These are phyloP conservation scores for Kluyveromyces dobzhanskii DNA, from an alignment of 805 yeast species.

Conservation along the genomic window DNA sequence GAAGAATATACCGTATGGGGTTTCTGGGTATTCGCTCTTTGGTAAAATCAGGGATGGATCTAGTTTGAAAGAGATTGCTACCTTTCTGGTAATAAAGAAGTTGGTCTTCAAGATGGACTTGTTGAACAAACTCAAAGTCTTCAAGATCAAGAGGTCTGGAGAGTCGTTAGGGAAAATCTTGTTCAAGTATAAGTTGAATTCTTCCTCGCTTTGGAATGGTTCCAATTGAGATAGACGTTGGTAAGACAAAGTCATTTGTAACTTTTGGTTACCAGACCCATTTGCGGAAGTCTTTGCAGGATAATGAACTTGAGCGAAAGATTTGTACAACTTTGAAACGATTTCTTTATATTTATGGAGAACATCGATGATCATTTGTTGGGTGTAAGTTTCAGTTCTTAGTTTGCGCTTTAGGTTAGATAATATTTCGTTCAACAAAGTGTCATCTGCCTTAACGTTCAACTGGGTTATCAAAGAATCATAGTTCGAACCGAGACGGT, in stretches of 20 bases:
- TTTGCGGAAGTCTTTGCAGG: slow-evolving; percentile 37
- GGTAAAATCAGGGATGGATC: slow-evolving; percentile 78
- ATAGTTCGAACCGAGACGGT: slow-evolving; percentile 89
- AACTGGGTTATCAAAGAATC: slow-evolving; percentile 57
- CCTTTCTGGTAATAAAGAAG: slow-evolving; percentile 88
- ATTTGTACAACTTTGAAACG: slow-evolving; percentile 76
- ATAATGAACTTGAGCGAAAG: slow-evolving; percentile 87
- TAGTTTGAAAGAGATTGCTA: slow-evolving; percentile 88
- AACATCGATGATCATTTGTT: slow-evolving; percentile 69
- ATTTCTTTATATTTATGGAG: slow-evolving; percentile 62
- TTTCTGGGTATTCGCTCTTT: slow-evolving; percentile 77
- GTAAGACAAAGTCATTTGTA: slow-evolving; percentile 62
- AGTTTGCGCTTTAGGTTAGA: slow-evolving; percentile 77
- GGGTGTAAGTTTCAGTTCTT: slow-evolving; percentile 89
- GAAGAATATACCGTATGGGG: slow-evolving; percentile 90
- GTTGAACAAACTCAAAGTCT: slow-evolving; percentile 78
- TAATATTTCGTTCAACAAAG: slow-evolving; percentile 56
- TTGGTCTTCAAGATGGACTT: slow-evolving; percentile 85
- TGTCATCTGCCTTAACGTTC: slow-evolving; percentile 53
- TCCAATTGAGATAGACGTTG: slow-evolving; percentile 75
- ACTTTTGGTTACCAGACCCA: slow-evolving; percentile 17
- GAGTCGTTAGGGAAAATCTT: slow-evolving; percentile 71
- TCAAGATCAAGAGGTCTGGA: slow-evolving; percentile 67
- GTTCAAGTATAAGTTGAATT: slow-evolving; percentile 58
- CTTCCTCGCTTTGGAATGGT: slow-evolving; percentile 66